phyloP scores from a whole-genome alignment of 306 rosid genomes.

The Castanea crenata region DNA sequence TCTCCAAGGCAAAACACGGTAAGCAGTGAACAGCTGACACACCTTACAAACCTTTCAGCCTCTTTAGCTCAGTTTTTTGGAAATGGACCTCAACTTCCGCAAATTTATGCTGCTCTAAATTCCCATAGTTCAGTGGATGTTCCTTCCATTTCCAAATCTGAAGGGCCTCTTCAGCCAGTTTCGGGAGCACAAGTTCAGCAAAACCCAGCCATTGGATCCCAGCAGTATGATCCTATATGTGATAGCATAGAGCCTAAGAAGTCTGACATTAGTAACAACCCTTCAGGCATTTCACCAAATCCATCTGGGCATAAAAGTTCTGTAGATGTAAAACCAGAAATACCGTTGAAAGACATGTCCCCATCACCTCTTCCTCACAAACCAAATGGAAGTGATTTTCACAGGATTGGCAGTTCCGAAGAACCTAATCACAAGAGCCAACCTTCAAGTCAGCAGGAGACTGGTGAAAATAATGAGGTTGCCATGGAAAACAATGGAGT shows the following conservation, averaged over 20 bases:
- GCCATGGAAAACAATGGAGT: slow-evolving; percentile 37
- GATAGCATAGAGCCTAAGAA: slow-evolving; percentile 48
- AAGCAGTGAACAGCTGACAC: slow-evolving; percentile 59
- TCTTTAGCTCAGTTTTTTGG: slow-evolving; percentile 86
- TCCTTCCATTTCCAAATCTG: slow-evolving; percentile 43
- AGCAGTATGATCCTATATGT: slow-evolving; percentile 52
- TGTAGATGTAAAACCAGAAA: slow-evolving; percentile 36
- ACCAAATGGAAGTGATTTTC: slow-evolving; percentile 35
- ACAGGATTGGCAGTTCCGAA: slow-evolving; percentile 33
- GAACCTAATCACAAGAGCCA: slow-evolving; percentile 37
- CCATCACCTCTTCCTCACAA: slow-evolving; percentile 36
- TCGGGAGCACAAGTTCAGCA: slow-evolving; percentile 36
- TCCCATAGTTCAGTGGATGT: slow-evolving; percentile 41
- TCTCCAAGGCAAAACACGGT: slow-evolving; percentile 45
- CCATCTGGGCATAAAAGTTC: slow-evolving; percentile 11
- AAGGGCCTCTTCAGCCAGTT: slow-evolving; percentile 46
- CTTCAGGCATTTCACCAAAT: slow-evolving; percentile 31
- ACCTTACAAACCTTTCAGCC: slow-evolving; percentile 65
- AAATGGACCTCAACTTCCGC: slow-evolving; percentile 71
- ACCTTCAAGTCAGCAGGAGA: slow-evolving; percentile 35
- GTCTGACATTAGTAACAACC: slow-evolving; percentile 40
- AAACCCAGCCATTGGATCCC: slow-evolving; percentile 44
- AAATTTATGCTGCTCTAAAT: slow-evolving; percentile 68
- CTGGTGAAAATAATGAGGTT: slow-evolving; percentile 30
- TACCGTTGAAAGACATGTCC: slow-evolving; percentile 9